A percentile compares a stretch with the other conserved stretches of the same genome.
These are phyloP conservation scores for Linderina pennispora DNA, from an alignment of 192 early-diverging fungal genomes.

Conservation along the genomic window DNA sequence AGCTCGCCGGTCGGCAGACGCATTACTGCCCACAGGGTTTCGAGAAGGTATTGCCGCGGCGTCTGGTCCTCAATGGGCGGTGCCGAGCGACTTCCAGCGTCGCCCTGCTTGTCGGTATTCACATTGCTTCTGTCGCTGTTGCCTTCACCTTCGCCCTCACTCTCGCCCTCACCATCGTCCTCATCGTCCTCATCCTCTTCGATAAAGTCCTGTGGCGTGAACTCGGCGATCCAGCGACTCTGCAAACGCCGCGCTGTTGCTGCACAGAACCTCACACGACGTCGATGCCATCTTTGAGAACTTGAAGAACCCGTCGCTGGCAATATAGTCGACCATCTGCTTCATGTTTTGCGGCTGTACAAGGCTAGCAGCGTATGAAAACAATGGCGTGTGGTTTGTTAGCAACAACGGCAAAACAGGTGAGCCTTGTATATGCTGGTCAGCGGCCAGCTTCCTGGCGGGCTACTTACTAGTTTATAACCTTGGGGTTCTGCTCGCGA, in stretches of 20 bases:
- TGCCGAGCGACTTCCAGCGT: not conserved
- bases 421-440: no score
- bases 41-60: constrained; percentile 58
- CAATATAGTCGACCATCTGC: constrained; percentile 78
- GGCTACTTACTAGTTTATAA: constrained; percentile 64
- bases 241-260: constrained; percentile 35
- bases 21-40: constrained; percentile 80
- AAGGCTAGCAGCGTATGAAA: constrained; percentile 35
- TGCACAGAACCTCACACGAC: constrained; percentile 46
- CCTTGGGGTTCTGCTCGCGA: constrained; percentile 85
- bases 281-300: constrained; percentile 36
- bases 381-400: no score
- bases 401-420: no score
- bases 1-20: constrained; percentile 63
- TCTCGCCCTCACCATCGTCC: not conserved
- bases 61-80: not conserved
- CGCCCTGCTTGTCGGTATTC: not conserved
- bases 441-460: no score
- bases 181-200: constrained; percentile 35
- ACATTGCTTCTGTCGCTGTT: not conserved
- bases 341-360: constrained; percentile 66
- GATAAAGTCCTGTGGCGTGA: constrained; percentile 29
- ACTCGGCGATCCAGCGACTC: constrained; percentile 25
- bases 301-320: constrained; percentile 77
- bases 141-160: not conserved